phyloP scores from a whole-genome alignment of 139 green algal genomes.

The Volvox africanus region DNA sequence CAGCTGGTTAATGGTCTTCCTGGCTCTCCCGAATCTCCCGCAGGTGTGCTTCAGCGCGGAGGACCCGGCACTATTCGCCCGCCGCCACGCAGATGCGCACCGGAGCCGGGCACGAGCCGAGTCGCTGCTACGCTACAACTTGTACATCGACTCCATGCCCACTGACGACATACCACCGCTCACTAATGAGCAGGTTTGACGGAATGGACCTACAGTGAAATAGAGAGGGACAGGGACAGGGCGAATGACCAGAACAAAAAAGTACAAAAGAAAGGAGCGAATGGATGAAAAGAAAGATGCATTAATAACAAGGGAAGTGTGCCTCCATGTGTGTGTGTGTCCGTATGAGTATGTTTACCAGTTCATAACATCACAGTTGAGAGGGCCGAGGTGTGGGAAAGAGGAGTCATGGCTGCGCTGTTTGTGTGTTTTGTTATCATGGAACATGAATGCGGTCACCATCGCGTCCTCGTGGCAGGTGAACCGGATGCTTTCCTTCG shows the following conservation, averaged over 20 bases:
- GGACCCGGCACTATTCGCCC: constrained; percentile 77
- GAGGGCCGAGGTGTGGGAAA: background rate
- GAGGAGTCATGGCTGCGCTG: background rate
- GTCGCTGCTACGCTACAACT: constrained; percentile 74
- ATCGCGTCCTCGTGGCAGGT: constrained; percentile 46
- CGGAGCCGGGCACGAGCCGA: constrained; percentile 57
- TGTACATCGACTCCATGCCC: constrained; percentile 90
- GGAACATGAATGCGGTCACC: background rate
- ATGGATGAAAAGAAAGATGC: no score
- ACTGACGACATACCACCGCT: constrained; percentile 81
- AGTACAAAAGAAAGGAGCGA: no score
- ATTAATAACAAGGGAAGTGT: no score
- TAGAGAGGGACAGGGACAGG: no score
- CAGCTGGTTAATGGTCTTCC: no score
- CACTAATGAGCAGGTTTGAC: constrained; percentile 74
- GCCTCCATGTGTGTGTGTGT: no score
- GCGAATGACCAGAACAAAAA: no score
- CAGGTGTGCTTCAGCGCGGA: constrained; percentile 84
- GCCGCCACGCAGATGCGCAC: constrained; percentile 68
- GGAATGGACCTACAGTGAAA: no score
- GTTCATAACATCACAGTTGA: no score
- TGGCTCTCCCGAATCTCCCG: no score
- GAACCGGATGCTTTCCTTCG: constrained; percentile 80
- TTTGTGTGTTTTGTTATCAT: background rate
- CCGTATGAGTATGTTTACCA: no score